phyloP scores from a whole-genome alignment of 1,284 basidiomycete species.

The Retiboletus flavoniger region DNA sequence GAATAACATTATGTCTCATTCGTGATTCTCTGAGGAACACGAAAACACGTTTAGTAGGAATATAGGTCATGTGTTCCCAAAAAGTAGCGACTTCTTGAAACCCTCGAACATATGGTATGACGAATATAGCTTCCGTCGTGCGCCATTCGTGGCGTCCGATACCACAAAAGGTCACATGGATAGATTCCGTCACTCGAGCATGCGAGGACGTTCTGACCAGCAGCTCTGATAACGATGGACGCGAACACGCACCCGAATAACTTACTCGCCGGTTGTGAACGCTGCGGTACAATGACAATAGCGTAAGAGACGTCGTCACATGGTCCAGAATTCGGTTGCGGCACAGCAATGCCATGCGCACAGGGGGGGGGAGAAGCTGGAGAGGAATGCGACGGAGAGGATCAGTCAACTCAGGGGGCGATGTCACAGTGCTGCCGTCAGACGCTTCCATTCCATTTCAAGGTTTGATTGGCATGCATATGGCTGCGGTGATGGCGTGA shows the following conservation, averaged over 20 bases:
- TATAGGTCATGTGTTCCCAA: conserved; percentile 1
- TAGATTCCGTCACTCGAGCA: conserved; percentile 5
- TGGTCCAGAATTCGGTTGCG: background rate
- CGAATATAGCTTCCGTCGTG: conserved; percentile 7
- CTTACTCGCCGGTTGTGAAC: background rate
- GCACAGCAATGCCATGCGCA: background rate
- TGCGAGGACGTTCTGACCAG: conserved; percentile 2
- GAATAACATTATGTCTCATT: background rate
- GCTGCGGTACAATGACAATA: background rate
- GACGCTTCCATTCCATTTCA: conserved; percentile 29
- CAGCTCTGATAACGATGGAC: conserved; percentile 17
- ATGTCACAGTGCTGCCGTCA: conserved; percentile 21
- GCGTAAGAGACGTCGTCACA: background rate
- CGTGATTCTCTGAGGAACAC: background rate
- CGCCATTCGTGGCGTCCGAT: background rate
- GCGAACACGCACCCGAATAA: conserved; percentile 3
- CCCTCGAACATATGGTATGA: conserved; percentile 2
- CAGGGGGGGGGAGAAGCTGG: background rate
- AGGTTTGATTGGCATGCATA: conserved; percentile 28
- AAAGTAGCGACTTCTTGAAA: conserved; percentile 2
- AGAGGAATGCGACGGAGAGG: background rate
- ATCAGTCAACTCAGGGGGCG: conserved; percentile 1
- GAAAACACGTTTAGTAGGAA: conserved; percentile 6
- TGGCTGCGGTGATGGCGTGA: conserved; percentile 25
- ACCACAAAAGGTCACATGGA: background rate